phyloP scores from a whole-genome alignment of 345 rosid genomes.

The Brassica napus region Da-Ae NC_063435.1:27624001-27624500 shows the following conservation, averaged over 20 bases:
- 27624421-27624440: conserved; percentile 70
- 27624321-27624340: conserved; percentile 71
- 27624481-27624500: conserved; percentile 56
- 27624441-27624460: conserved; percentile 48
- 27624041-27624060: background rate
- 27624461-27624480: conserved; percentile 57
- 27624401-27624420: conserved; percentile 74
- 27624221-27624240: conserved; percentile 83
- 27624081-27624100: conserved; percentile 52
- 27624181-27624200: conserved; percentile 37
- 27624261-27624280: conserved; percentile 45
- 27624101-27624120: conserved; percentile 71
- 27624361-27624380: conserved; percentile 79
- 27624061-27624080: conserved; percentile 23
- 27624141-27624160: conserved; percentile 17
- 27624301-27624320: conserved; percentile 88
- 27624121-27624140: conserved; percentile 72
- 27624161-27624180: conserved; percentile 28
- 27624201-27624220: conserved; percentile 64
- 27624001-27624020: conserved; percentile 25
- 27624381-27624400: conserved; percentile 55
- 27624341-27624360: conserved; percentile 79
- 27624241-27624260: conserved; percentile 73
- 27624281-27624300: conserved; percentile 67
- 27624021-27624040: conserved; percentile 6